These are phyloP conservation scores for Mucor velutinosus DNA, from an alignment of 371 early-diverging fungal species.

Conservation along the genomic window DNA sequence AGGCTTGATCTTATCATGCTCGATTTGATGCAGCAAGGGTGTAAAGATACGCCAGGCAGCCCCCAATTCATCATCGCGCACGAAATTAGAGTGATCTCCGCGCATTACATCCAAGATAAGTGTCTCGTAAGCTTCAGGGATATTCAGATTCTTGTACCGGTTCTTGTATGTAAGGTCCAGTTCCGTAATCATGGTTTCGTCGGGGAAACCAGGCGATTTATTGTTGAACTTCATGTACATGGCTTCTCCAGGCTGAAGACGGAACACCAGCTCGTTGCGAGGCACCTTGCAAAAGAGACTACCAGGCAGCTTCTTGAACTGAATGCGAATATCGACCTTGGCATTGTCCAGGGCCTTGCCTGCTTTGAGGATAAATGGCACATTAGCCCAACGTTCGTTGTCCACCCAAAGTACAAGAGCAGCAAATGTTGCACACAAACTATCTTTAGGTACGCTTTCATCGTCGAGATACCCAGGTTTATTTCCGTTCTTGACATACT, in stretches of 20 bases:
- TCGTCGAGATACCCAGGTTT: conserved; percentile 92
- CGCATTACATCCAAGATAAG: conserved; percentile 88
- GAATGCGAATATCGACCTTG: conserved; percentile 93
- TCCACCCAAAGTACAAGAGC: conserved; percentile 83
- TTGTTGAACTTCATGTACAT: conserved; percentile 95
- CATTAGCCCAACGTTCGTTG: conserved; percentile 95
- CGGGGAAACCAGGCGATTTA: conserved; percentile 83
- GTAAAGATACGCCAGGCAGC: conserved; percentile 98
- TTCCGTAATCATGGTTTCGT: conserved; percentile 79
- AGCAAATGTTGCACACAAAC: conserved; percentile 90
- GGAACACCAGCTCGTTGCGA: conserved; percentile 95
- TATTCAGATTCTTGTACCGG: conserved; percentile 81
- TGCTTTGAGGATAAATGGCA: conserved; percentile 94
- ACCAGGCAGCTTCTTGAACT: conserved; percentile 89
- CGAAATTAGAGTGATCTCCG: conserved; percentile 96
- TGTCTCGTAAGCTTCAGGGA: conserved; percentile 96
- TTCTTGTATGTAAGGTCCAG: conserved; percentile 88
- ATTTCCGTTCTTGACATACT: conserved; percentile 81
- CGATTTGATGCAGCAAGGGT: conserved; percentile 89
- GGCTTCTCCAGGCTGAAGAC: conserved; percentile 93
- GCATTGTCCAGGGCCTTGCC: conserved; percentile 94
- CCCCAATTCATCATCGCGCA: conserved; percentile 93
- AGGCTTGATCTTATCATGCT: conserved; percentile 69
- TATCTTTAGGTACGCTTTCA: conserved; percentile 75
- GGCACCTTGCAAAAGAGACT: conserved; percentile 69